phyloP scores from a whole-genome alignment of 1,284 basidiomycete genomes.

The Austroboletus niveus region DNA sequence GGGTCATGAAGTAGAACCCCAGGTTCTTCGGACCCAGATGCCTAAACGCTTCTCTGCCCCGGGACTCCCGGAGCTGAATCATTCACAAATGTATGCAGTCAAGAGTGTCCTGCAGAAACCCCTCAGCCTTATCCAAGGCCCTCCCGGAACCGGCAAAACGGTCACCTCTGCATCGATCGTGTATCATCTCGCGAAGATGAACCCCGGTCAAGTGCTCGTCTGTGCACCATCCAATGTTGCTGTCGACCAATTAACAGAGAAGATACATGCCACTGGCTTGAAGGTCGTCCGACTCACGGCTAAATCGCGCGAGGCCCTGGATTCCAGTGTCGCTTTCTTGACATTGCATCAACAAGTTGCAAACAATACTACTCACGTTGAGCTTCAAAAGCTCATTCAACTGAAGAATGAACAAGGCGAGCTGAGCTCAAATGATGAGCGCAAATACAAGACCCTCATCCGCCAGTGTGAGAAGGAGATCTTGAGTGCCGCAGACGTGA shows the following conservation, averaged over 20 bases:
- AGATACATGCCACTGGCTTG: slow-evolving; percentile 95
- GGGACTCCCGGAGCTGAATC: slow-evolving; percentile 96
- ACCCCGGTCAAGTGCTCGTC: slow-evolving; percentile 97
- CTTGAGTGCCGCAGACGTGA: slow-evolving; percentile 91
- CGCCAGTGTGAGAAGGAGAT: slow-evolving; percentile 98
- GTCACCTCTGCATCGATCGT: slow-evolving; percentile 99
- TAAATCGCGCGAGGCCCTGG: slow-evolving; percentile 96
- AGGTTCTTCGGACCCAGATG: slow-evolving; percentile 89
- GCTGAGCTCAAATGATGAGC: slow-evolving; percentile 92
- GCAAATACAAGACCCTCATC: slow-evolving; percentile 96
- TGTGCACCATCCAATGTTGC: slow-evolving; percentile 99
- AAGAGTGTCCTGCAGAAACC: slow-evolving; percentile 98
- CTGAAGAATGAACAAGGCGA: slow-evolving; percentile 98
- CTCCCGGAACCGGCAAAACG: slow-evolving; percentile 98
- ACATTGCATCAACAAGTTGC: slow-evolving; percentile 98
- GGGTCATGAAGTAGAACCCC: slow-evolving; percentile 93
- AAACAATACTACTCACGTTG: slow-evolving; percentile 91
- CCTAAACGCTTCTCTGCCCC: slow-evolving; percentile 96
- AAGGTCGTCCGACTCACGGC: slow-evolving; percentile 98
- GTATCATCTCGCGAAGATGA: slow-evolving; percentile 99
- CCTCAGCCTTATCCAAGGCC: slow-evolving; percentile 97
- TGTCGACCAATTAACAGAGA: slow-evolving; percentile 98
- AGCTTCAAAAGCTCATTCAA: slow-evolving; percentile 96
- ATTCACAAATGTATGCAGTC: slow-evolving; percentile 99
- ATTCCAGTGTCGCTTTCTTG: slow-evolving; percentile 90